Percentiles rank a stretch among this genome's conserved stretches.
Evolutionary conservation across 371 early-diverging fungal species (phyloP).

Genomic region (Apophysomyces sp.): DNA sequence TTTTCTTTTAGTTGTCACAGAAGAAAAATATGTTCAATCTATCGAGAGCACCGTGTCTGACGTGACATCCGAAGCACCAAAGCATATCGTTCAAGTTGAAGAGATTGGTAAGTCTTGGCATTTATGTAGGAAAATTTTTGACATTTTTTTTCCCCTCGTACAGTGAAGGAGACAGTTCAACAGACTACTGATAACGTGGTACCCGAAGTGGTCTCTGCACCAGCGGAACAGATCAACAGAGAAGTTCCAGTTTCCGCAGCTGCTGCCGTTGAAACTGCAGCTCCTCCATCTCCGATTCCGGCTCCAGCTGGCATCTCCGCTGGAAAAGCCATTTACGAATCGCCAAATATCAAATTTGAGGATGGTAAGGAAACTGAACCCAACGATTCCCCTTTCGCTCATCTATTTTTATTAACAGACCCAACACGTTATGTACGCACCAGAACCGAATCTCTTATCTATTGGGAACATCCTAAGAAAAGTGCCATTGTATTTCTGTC

Average conservation of each 20-base stretch:
- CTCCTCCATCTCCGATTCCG: constrained; percentile 4
- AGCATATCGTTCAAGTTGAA: background rate
- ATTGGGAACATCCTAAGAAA: constrained; percentile 55
- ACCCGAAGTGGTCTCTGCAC: background rate
- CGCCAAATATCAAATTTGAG: constrained; percentile 34
- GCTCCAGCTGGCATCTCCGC: background rate
- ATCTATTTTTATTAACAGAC: constrained; percentile 21
- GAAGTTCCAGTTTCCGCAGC: background rate
- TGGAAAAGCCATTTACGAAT: background rate
- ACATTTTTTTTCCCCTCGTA: background rate
- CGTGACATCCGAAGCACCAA: background rate
- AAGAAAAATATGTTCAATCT: background rate
- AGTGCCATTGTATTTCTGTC: constrained; percentile 34
- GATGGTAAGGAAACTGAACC: constrained; percentile 34
- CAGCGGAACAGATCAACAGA: background rate
- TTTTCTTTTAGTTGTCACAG: background rate
- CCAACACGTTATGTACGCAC: constrained; percentile 46
- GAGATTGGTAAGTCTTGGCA: background rate
- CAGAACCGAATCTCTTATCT: constrained; percentile 45
- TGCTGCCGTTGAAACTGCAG: background rate
- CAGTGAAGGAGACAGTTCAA: background rate
- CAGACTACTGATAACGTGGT: background rate
- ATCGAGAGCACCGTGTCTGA: background rate
- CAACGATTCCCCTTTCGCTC: background rate
- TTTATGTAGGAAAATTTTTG: background rate